Conservation (phyloP, 768 basidiomycete genomes). For the Brasilioporus rufonigricans region DNA sequence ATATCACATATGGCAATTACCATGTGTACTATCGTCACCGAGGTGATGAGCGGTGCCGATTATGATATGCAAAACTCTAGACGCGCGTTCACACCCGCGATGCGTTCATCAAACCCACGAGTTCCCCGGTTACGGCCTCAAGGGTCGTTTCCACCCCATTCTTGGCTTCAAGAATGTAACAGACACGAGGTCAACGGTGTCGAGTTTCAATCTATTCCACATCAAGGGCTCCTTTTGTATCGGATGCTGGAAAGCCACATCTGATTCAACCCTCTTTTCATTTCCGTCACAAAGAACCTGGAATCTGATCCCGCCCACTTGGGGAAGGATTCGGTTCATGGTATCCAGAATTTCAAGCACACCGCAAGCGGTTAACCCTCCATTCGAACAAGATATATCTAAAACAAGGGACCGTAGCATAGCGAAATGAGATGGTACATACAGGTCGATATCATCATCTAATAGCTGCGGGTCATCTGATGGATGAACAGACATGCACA, state of each 20-base stretch:
- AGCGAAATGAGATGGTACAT: slow-evolving; percentile 5
- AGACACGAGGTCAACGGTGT: slow-evolving; percentile 8
- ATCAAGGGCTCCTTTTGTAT: slow-evolving; percentile 20
- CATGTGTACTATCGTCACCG: neutral
- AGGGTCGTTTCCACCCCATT: neutral
- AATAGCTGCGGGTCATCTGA: neutral
- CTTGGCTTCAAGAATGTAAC: slow-evolving; percentile 1
- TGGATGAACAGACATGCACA: neutral
- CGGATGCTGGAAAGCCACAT: neutral
- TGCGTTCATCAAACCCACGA: slow-evolving; percentile 4
- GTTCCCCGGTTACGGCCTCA: neutral
- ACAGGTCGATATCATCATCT: neutral
- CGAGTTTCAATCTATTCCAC: slow-evolving; percentile 2
- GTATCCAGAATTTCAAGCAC: neutral
- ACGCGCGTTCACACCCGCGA: slow-evolving; percentile 6
- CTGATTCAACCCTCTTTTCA: neutral
- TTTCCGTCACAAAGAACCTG: neutral
- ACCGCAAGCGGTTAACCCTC: neutral
- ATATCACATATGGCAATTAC: neutral
- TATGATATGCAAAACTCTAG: neutral
- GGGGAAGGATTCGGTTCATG: neutral
- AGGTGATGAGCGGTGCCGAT: slow-evolving; percentile 9
- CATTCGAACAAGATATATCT: neutral
- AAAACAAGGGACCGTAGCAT: neutral
- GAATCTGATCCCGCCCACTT: neutral